Base-by-base conservation (phyloP, 345 rosid species). In the Aurinia saxatilis region DNA sequence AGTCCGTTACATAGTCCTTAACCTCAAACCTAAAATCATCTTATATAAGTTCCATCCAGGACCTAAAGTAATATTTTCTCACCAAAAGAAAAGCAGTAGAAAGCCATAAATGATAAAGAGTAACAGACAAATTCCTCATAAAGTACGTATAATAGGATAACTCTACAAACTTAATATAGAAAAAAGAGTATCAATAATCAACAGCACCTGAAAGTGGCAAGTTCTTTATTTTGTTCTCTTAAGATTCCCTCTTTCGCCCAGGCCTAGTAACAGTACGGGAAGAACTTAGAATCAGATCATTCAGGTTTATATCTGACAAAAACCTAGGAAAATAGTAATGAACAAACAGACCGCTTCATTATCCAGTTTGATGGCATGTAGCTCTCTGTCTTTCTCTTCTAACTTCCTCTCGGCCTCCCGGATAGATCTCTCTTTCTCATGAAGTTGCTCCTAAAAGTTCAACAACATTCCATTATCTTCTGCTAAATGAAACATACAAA, bases 191-290 rank as follows among this genome's bases (percentile, higher is more conserved):
- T 42, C 14, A 55, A 17, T 34, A 44, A 54, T 44, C 12, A 61
- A 34, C 12, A 13, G 11, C 46, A 83, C 97, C 95, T 82, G 75
- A 80, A 87, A 48, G 90, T 78, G 25, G 85, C 88, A 44, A 90
- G 68, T 72, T 90, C 95, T 68, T 85, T 87, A 33, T 82, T 85
- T 63, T 87, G 95, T 69, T 87, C 95, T 65, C 85, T 83, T 12
- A 90, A 71, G 59, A 90, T 85, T 50, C 80, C 97, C 70, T 91
- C 93, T 65, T 87, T 91, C 9, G 93, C 98, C 98, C 98, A 85
- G 14, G 85, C 86, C 98, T 91, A 65, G 30, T 36, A 42, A 30
- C 44, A 71, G 48, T 7, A 57, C 10, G 50, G 58, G 52, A 37
- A 51, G 37, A 31, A 44, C 16, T 27, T 29, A 45, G 54, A 9